phyloP scores from a whole-genome alignment of 495 filamentous ascomycete species.

The Xylaria longipes region DNA sequence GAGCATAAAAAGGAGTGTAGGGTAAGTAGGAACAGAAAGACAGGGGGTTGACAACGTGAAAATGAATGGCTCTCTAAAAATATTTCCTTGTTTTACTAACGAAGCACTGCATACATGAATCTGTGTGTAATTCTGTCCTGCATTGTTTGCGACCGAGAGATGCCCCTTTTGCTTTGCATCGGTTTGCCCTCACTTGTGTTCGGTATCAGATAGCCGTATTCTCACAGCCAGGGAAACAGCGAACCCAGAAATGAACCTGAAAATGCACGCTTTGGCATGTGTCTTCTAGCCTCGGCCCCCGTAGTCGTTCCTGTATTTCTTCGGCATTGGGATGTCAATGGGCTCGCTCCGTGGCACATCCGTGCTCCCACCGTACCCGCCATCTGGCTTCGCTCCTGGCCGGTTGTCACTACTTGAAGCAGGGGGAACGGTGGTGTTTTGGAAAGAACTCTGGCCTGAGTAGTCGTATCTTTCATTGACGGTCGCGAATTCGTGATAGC shows the following conservation, averaged over 20 bases:
- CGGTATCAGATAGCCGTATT: neutral
- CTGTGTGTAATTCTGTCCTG: neutral
- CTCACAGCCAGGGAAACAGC: neutral
- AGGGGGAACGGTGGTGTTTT: neutral
- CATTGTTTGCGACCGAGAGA: neutral
- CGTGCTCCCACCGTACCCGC: neutral
- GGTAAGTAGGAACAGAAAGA: neutral
- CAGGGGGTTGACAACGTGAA: neutral
- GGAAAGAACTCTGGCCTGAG: neutral
- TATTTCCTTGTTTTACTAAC: neutral
- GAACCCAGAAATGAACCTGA: neutral
- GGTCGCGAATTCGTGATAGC: conserved; percentile 2
- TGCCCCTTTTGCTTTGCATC: neutral
- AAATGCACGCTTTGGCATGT: neutral
- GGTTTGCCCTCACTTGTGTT: neutral
- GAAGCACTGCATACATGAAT: neutral
- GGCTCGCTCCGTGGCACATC: neutral
- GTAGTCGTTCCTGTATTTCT: neutral
- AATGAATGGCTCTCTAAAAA: neutral
- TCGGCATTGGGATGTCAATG: neutral
- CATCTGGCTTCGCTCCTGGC: neutral
- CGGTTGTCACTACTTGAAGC: neutral
- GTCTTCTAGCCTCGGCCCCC: neutral
- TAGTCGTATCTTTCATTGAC: neutral
- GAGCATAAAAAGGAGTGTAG: neutral